Evolutionary conservation across 768 basidiomycete species (phyloP), one percentile per base, ranked within the genome.

Genomic region (Suillus bovinus): DNA sequence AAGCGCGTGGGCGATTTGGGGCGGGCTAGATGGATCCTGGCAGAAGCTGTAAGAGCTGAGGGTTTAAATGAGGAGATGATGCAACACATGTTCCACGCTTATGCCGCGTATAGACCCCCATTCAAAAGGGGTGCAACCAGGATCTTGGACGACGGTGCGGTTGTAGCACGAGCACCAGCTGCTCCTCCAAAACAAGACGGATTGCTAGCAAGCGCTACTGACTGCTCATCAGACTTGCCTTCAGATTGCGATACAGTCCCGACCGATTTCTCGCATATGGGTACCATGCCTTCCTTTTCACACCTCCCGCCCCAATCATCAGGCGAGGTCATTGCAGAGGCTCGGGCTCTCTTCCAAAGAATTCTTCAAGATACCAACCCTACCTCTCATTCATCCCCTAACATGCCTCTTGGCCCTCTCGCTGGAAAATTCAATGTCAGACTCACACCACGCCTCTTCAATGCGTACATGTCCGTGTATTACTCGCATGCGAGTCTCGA

Each of bases 21-120:
- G 4, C 81, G 93, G 54, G 87, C 88, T 29, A 80, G 96, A 67
- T 98, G 95, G 96, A 89, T 98, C 63, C 78, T 99, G 59, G 91
- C 90, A 1, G 94, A 97, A 78, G 85, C 94, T 76, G 77, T 67
- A 59, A 70, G 63, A 54, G 70, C 29, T 64, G 69, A 33, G 71
- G 44, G 50, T 41, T 70, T 85, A 24, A 82, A 91, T 64, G 88
- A 90, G 60, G 84, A 88, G 65, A 78, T 90, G 47, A 88, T 97
- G 87, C 82, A 83, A 69, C 90, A 92, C 68, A 75, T 96, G 34
- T 95, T 98, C 74, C 90, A 96, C 74, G 81, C 93, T 0, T 97
- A 98, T 76, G 87, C 93, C 0, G 78, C 90, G 4, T 95, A 94
- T 76, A 80, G 78, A 44, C 87, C 90, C 3, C 87, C 90, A 0